These are phyloP conservation scores for Trichothecium roseum DNA, from an alignment of 2,329 filamentous ascomycete species.

Conservation along the genomic window DNA sequence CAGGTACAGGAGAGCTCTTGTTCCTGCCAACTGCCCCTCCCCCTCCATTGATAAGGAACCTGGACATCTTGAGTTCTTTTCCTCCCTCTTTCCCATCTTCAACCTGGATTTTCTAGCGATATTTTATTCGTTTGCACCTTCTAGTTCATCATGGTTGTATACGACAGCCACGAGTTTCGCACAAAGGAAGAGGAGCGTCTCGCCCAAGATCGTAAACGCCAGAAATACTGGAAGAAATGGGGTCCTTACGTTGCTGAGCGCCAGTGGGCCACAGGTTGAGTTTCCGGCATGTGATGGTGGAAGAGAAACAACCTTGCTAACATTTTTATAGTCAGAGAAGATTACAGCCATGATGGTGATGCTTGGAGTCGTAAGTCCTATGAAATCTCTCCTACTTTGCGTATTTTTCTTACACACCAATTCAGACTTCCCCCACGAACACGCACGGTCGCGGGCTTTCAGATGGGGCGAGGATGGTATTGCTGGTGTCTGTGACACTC, in stretches of 20 bases:
- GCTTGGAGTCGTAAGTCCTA: conserved; percentile 79
- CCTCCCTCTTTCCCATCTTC: neutral
- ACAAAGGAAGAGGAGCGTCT: conserved; percentile 86
- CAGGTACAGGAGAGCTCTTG: too few species aligned
- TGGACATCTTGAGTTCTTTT: conserved; percentile 1
- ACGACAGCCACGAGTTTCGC: conserved; percentile 78
- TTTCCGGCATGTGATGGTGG: conserved; percentile 4
- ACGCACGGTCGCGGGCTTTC: conserved; percentile 79
- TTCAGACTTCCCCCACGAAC: conserved; percentile 84
- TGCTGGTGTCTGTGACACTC: conserved; percentile 83
- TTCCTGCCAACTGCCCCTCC: too few species aligned
- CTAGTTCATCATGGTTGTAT: conserved; percentile 61
- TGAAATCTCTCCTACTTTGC: neutral
- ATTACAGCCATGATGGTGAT: conserved; percentile 83
- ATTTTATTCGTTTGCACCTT: neutral
- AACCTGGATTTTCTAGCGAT: neutral
- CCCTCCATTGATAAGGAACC: too few species aligned
- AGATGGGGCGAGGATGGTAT: conserved; percentile 97
- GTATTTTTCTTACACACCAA: neutral
- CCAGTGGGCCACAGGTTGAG: conserved; percentile 85
- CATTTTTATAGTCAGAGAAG: conserved; percentile 59
- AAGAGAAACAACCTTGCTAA: conserved; percentile 8
- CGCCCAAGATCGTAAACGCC: conserved; percentile 70
- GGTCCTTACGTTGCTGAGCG: conserved; percentile 87
- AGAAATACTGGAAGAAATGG: conserved; percentile 98